Evolutionary conservation across 257 asterid species (phyloP), one percentile per base, ranked within the genome.

Genomic region (Solanum microdontum): DNA sequence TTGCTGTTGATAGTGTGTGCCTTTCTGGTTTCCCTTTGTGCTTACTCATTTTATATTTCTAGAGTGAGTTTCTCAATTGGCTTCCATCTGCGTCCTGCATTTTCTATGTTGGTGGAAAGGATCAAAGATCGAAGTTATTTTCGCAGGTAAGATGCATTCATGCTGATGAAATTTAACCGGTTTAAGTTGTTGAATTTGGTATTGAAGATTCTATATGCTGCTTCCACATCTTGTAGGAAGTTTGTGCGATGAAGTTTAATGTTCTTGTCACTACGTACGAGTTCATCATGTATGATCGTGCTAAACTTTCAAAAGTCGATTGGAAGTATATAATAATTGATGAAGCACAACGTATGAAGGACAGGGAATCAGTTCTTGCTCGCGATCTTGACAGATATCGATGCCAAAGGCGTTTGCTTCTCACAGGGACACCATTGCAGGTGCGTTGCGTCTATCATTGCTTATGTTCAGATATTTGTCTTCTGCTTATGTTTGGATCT

Each of bases 311-410:
- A 51, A 97, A 93, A 93, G 90, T 97, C 87, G 99, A 97, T 92
- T 97, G 99, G 99, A 97, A 94, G 92, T 97, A 97, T 90, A 97
- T 97, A 86, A 91, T 97, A 90, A 97, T 97, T 91, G 99, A 97
- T 90, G 99, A 97, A 92, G 99, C 99, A 69, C 99, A 97, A 91
- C 90, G 99, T 87, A 97, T 97, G 99, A 97, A 97, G 92, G 99
- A 97, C 87, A 94, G 99, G 88, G 99, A 97, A 84, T 97, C 99
- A 4, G 99, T 97, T 86, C 94, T 97, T 89, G 99, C 99, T 90
- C 99, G 99, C 88, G 99, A 97, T 93, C 98, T 97, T 90, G 99
- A 97, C 92, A 94, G 96, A 91, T 97, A 97, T 90, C 98, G 99
- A 88, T 97, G 99, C 92, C 99, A 97, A 91, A 95, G 99, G 92